Evolutionary conservation across 805 yeast species (phyloP), one percentile per base, ranked within the genome.

Genomic region (Starmerella bombicola): DNA sequence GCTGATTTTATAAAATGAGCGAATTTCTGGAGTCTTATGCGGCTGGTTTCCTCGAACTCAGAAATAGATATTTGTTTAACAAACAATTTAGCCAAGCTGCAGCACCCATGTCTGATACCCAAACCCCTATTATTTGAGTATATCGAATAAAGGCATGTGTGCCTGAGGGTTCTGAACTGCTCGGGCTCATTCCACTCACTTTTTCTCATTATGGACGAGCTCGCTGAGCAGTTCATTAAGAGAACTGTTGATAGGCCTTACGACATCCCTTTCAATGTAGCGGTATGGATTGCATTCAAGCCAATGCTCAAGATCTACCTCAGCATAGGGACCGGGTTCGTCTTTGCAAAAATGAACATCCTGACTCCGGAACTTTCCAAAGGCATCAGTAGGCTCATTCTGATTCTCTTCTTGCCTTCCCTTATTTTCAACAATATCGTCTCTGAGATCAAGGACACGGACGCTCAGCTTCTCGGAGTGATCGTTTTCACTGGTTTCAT

Each of bases 231-330:
- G 25, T 8, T 32, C 4, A n/a, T 17, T 5, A 21, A 19, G n/a
- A 5, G 43, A 32, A 47, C 35, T 3, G n/a, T n/a, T n/a, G 33
- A 37, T 13, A 29, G 47, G 16, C 38, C 47, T 5, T 47, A 45
- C 36, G 42, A 42, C 18, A 37, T 47, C n/a, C 45, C 47, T 9
- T 26, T 47, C 21, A 46, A 45, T 15, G 67, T 68, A 30, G 74
- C 82, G 28, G 78, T 84, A 5, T 83, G 79, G 61, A 70, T 82
- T 19, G 74, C 93, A 0, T 77, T 79, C 41, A 83, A 82, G 63
- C 95, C 95, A n/a, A 77, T 83, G 43, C 68, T 82, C 60, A 84
- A 84, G 59, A 80, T 83, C 49, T 80, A 82, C 53, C 61, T 80
- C 49, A 78, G 80, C 55, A 70, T 80, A 4, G 74, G 68, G 4